A percentile compares a stretch with the other conserved stretches of the same genome.
Conservation (phyloP, 345 rosid species). For the Gossypioides kirkii region DNA sequence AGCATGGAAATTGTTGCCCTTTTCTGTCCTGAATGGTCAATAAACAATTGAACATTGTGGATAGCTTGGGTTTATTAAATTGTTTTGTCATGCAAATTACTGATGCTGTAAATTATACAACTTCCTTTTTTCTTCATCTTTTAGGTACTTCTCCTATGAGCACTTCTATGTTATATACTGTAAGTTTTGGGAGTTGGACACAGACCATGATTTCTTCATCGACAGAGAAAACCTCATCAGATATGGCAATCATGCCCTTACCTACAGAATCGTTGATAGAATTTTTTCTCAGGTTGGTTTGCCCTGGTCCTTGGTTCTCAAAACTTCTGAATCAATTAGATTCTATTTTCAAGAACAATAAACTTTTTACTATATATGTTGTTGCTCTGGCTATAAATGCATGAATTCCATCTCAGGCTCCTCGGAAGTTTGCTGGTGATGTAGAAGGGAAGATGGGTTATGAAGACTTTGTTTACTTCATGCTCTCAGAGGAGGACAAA, state of each 20-base stretch:
- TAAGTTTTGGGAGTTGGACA: conserved; percentile 83
- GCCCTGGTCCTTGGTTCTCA: conserved; percentile 1
- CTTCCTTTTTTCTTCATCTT: conserved; percentile 9
- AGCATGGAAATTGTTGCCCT: not conserved
- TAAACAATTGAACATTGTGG: not conserved
- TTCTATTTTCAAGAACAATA: not conserved
- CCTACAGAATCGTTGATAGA: conserved; percentile 80
- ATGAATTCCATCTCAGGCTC: conserved; percentile 41
- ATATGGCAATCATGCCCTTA: conserved; percentile 81
- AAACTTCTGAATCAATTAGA: not conserved
- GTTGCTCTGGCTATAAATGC: conserved; percentile 1
- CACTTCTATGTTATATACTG: conserved; percentile 85
- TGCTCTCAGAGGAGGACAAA: conserved; percentile 89
- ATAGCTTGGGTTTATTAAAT: not conserved
- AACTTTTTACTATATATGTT: not conserved
- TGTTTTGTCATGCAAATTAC: not conserved
- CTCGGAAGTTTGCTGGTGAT: conserved; percentile 60
- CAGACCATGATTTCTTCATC: conserved; percentile 76
- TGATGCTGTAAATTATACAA: not conserved
- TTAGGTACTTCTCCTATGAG: conserved; percentile 92
- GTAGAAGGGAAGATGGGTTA: conserved; percentile 85
- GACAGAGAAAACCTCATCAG: conserved; percentile 75
- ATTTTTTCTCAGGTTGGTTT: conserved; percentile 79
- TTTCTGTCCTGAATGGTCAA: not conserved
- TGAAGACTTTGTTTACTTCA: conserved; percentile 93